A percentile compares a stretch with the other conserved stretches of the same genome.
phyloP scores from a whole-genome alignment of 2,329 filamentous ascomycete species.

The Fusarium incarnatum region DNA sequence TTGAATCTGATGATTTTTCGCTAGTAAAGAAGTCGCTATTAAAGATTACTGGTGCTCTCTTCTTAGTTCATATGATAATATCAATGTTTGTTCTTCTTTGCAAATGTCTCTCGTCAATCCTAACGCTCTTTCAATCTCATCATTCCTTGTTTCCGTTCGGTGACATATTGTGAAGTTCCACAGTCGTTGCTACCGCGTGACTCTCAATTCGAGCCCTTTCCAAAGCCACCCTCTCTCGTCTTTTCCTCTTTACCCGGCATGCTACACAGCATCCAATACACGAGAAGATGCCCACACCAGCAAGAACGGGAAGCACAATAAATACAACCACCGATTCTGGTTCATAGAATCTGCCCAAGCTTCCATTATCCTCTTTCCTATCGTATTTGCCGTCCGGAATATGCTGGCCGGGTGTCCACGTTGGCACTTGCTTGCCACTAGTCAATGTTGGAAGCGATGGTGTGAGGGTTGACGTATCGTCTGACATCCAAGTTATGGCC shows the following conservation, averaged over 20 bases:
- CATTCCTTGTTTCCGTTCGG: not conserved
- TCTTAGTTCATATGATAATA: not conserved
- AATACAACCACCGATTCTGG: not conserved
- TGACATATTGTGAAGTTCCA: not conserved
- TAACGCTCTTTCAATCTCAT: not conserved
- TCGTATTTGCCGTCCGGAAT: not conserved
- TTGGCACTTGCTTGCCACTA: not conserved
- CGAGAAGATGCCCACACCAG: not conserved
- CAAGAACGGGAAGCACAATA: not conserved
- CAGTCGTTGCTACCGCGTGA: too few species aligned
- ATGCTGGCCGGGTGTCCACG: not conserved
- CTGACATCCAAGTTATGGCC: not conserved
- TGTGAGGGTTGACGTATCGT: not conserved
- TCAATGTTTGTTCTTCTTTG: not conserved
- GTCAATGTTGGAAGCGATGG: not conserved
- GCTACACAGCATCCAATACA: not conserved
- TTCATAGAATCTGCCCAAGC: not conserved
- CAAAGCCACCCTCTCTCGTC: not conserved
- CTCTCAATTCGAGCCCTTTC: not conserved
- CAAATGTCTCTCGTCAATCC: not conserved
- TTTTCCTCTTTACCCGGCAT: not conserved
- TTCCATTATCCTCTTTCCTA: not conserved
- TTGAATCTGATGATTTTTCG: too few species aligned
- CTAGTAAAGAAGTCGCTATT: too few species aligned
- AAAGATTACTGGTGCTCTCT: not conserved